Base-by-base conservation (phyloP, 2,329 filamentous ascomycete genomes). In the Monosporascus sp. region DNA sequence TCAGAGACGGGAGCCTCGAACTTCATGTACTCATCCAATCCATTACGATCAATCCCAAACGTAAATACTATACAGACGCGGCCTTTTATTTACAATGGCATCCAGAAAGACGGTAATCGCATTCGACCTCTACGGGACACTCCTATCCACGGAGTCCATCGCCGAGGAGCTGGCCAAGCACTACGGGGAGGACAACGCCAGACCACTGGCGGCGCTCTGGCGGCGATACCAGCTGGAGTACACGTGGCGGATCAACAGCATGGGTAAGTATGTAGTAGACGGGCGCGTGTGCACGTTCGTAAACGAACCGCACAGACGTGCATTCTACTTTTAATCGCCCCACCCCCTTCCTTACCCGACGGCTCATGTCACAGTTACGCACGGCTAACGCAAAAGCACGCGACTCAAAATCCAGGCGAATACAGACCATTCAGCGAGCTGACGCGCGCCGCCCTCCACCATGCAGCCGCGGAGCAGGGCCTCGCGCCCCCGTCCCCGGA, bases 101-200 rank as follows among this genome's bases (percentile, higher is more conserved):
- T n/a, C 52, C n/a, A 53, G 55, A 34, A 66, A 63, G 48, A 60
- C 51, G 17, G 71, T 86, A 47, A 75, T 91, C 51, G 87, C 86
- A 1, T 90, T 92, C 58, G 88, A 92, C 63, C 76, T 89, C 2
- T 91, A 91, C 68, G 88, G 87, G 51, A 91, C 87, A 2, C 70
- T 92, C 9, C 76, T 91, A 6, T 89, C 86, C 9, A 90, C 87
- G 2, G 81, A 83, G 44, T 88, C 84, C 31, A 88, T 91, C 57
- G 77, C 80, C 7, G 70, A 76, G 37, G 76, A 84, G 55, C 72
- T 91, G 14, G 77, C 78, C 17, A 69, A 72, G 34, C 69, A 84
- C 52, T 84, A 84, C 61, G 84, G 80, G 7, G 66, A 79, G 31
- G 80, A 83, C 5, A 78, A 79, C 59, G 83, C 84, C 3, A 69